These are phyloP conservation scores for Paramecium tetraurelia DNA, from an alignment of 73 alveolate species.

Conservation along the genomic window DNA sequence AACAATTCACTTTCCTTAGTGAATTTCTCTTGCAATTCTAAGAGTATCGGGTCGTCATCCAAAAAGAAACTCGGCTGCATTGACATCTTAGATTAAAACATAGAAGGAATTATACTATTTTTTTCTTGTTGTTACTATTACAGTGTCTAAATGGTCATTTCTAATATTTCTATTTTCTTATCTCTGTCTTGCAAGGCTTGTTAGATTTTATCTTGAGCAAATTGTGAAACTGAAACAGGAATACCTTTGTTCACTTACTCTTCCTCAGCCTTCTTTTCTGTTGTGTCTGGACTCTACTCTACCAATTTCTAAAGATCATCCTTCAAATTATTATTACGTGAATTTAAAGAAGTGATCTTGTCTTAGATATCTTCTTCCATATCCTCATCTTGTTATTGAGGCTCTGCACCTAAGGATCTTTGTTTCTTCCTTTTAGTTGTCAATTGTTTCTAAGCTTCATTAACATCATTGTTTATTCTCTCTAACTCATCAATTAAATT, in stretches of 20 bases:
- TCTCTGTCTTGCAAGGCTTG: neutral
- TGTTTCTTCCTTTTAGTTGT: neutral
- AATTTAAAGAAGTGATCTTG: neutral
- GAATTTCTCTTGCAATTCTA: slow-evolving; percentile 15
- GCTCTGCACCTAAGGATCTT: slow-evolving; percentile 18
- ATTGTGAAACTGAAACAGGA: neutral
- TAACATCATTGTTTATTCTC: neutral
- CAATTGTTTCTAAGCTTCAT: neutral
- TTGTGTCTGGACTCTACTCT: neutral
- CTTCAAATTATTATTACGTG: neutral
- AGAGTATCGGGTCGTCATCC: slow-evolving; percentile 24
- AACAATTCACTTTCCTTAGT: slow-evolving; percentile 42
- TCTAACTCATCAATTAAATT: neutral
- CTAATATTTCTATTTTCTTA: neutral
- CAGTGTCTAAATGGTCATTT: neutral
- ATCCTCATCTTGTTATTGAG: neutral
- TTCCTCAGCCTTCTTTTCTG: neutral
- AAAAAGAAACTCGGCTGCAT: neutral
- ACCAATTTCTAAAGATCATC: slow-evolving; percentile 32
- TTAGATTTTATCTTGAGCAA: neutral
- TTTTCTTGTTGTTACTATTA: neutral
- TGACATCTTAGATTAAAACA: neutral
- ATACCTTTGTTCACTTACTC: neutral
- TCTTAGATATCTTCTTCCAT: neutral
- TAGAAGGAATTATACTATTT: neutral